Conservation (phyloP, 805 yeast genomes). For the Brettanomyces custersianus region DNA sequence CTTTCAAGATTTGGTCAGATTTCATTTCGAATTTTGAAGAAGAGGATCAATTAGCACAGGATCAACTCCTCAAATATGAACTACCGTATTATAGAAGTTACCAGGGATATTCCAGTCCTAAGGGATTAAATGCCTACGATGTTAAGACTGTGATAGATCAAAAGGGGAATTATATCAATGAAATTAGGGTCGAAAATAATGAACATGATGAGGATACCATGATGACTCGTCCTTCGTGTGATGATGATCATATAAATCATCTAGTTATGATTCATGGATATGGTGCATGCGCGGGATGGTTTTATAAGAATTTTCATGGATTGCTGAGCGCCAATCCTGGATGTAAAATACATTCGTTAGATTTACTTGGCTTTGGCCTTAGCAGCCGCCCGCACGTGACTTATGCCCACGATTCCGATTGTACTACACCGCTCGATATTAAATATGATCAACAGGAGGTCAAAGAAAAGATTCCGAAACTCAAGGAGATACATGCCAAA, state of each 20-base stretch:
- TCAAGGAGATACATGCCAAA: constrained; percentile 4
- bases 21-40: constrained; percentile 10
- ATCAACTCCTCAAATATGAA: constrained; percentile 12
- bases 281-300: constrained; percentile 49
- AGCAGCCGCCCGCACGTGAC: constrained; percentile 36
- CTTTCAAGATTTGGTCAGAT: constrained; percentile 19
- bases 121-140: constrained; percentile 11
- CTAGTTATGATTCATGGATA: constrained; percentile 49
- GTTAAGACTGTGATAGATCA: constrained; percentile 9
- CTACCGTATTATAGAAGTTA: constrained; percentile 20
- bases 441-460: constrained; percentile 11
- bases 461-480: constrained; percentile 5
- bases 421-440: constrained; percentile 19
- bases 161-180: constrained; percentile 16
- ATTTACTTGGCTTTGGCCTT: constrained; percentile 47
- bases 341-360: constrained; percentile 31
- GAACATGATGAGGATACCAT: constrained; percentile 2
- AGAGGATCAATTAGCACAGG: constrained; percentile 18
- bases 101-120: constrained; percentile 3
- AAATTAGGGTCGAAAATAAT: constrained; percentile 17
- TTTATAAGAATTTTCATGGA: constrained; percentile 42
- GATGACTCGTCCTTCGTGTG: not conserved
- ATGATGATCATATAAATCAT: constrained; percentile 16
- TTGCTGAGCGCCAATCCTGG: constrained; percentile 22
- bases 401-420: constrained; percentile 13